Conservation (phyloP, 1,284 basidiomycete species). For the Leccinum griseonigrum region DNA sequence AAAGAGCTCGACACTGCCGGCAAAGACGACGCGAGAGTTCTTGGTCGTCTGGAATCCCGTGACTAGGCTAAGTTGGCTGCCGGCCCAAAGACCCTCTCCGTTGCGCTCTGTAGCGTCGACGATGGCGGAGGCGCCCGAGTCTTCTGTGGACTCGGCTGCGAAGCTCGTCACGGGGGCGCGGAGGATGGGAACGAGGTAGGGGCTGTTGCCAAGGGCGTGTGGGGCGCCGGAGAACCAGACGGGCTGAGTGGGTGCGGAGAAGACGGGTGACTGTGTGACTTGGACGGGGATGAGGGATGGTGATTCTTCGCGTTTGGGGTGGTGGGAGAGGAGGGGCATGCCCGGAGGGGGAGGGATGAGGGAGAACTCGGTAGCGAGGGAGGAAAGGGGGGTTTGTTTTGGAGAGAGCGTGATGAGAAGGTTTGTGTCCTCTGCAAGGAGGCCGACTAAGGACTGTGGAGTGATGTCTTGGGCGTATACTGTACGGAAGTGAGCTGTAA, state of each 20-base stretch:
- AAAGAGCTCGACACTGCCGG: slow-evolving; percentile 81
- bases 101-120: slow-evolving; percentile 67
- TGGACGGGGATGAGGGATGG: slow-evolving; percentile 60
- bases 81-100: slow-evolving; percentile 78
- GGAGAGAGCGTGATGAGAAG: slow-evolving; percentile 81
- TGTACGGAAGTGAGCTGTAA: slow-evolving; percentile 32
- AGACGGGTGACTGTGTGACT: slow-evolving; percentile 40
- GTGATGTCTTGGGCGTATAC: slow-evolving; percentile 75
- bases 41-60: slow-evolving; percentile 86
- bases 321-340: slow-evolving; percentile 73
- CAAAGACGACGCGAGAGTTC: slow-evolving; percentile 78
- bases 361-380: slow-evolving; percentile 76
- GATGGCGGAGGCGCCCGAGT: slow-evolving; percentile 53
- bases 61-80: slow-evolving; percentile 72
- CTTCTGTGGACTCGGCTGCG: slow-evolving; percentile 60
- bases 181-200: slow-evolving; percentile 81
- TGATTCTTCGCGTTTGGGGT: slow-evolving; percentile 62
- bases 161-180: slow-evolving; percentile 75
- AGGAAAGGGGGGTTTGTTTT: slow-evolving; percentile 65
- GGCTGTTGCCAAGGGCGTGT: slow-evolving; percentile 75
- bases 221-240: slow-evolving; percentile 81
- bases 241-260: slow-evolving; percentile 47
- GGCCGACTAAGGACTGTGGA: slow-evolving; percentile 78
- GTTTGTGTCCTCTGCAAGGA: slow-evolving; percentile 76
- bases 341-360: slow-evolving; percentile 72